Evolutionary conservation across 345 rosid genomes (phyloP), one percentile per base, ranked within the genome.

Genomic region (Syzygium oleosum): DNA sequence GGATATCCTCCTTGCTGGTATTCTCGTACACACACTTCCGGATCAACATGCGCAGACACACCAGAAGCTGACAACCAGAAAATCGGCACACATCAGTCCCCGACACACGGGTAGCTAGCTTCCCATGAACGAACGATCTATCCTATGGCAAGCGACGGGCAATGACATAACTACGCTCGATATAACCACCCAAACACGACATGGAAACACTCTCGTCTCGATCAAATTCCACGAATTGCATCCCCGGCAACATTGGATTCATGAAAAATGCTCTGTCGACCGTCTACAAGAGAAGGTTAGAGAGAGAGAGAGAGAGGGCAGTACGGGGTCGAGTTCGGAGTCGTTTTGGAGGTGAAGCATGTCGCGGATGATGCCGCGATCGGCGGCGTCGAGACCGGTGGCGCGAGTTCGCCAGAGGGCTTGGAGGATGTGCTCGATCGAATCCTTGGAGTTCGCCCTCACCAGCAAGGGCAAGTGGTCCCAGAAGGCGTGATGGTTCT

Each of bases 261-360:
- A 58, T 55, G 59, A 55, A 55, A 53, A 21, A 55, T 21, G 10
- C 8, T 22, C 59, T 2, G 59, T 9, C 8, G 27, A 9, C 59
- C 27, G 19, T 25, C 12, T 29, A 41, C 9, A 73, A 87, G 49
- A 87, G 78, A 87, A 80, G 86, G 6, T 52, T 19, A 56, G 49
- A 29, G 21, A 14, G 59, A 51, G 87, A 52, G 29, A 59, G 49
- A 25, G 34, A 19, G 21, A 4, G 84, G 51, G 22, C 77, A 84
- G 14, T 85, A 94, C 97, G 3, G 97, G 97, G 90, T 95, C 96
- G 89, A 95, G 95, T 84, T 92, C 94, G 89, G 94, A 34, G 51
- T 93, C 94, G 89, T 91, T 89, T 51, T 92, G 93, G 87, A 94
- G 94, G 87, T 92, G 94, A 52, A 95, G 96, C 91, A 92, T 89